Percentiles rank a stretch among this genome's conserved stretches.
Evolutionary conservation across 2,329 filamentous ascomycete species (phyloP).

Genomic region (Claviceps africana): DNA sequence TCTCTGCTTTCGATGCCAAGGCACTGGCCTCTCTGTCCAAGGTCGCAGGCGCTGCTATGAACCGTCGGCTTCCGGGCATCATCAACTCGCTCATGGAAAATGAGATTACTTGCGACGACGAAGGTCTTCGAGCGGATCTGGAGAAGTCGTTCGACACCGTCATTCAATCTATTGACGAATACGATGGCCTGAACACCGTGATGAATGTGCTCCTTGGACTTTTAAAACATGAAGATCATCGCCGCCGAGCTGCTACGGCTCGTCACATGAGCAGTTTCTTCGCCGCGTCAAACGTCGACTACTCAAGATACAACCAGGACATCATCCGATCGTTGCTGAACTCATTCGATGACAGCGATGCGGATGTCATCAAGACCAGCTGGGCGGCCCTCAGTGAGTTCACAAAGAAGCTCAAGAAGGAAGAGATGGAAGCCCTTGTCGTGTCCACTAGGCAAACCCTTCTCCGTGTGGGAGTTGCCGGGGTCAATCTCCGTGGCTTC

Average conservation of each 20-base stretch:
- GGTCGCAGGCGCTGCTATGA: conserved; percentile 84
- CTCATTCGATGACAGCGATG: conserved; percentile 79
- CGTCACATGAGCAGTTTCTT: conserved; percentile 81
- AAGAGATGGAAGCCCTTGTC: conserved; percentile 93
- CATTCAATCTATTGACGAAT: conserved; percentile 85
- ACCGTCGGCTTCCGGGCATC: conserved; percentile 74
- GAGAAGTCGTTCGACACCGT: conserved; percentile 76
- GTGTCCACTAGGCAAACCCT: conserved; percentile 74
- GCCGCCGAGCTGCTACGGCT: conserved; percentile 63
- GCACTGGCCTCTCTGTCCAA: conserved; percentile 85
- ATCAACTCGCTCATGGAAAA: conserved; percentile 92
- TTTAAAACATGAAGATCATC: conserved; percentile 86
- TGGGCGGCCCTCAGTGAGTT: conserved; percentile 80
- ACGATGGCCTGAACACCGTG: conserved; percentile 83
- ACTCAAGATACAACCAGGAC: conserved; percentile 90
- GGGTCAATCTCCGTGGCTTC: conserved; percentile 76
- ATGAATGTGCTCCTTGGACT: conserved; percentile 87
- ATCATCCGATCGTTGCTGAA: conserved; percentile 82
- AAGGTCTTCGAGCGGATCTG: conserved; percentile 58
- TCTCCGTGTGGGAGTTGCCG: conserved; percentile 76
- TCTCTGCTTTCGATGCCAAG: conserved; percentile 87
- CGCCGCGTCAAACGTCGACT: conserved; percentile 64
- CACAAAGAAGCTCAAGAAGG: conserved; percentile 81
- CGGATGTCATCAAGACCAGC: conserved; percentile 71
- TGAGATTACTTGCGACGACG: conserved; percentile 64